phyloP scores from a whole-genome alignment of 202 grass and related monocot species.

The Alloteropsis angusta region DNA sequence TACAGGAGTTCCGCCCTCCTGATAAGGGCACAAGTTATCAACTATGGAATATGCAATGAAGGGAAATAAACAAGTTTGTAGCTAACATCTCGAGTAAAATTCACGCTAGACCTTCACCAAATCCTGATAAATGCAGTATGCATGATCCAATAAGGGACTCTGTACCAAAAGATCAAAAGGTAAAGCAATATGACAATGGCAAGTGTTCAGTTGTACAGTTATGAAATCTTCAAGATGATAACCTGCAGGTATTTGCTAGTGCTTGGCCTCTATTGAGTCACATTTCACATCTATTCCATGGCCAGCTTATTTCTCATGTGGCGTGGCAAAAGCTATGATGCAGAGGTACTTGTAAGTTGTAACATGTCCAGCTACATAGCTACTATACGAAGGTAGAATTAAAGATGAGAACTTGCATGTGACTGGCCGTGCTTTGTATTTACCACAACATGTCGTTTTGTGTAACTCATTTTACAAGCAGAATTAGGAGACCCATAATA shows the following conservation, averaged over 20 bases:
- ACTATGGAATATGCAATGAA: conserved; percentile 3
- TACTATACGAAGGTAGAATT: background rate
- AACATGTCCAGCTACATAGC: background rate
- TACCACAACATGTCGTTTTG: background rate
- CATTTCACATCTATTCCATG: background rate
- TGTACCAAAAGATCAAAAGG: background rate
- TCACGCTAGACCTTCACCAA: background rate
- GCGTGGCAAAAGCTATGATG: conserved; percentile 8
- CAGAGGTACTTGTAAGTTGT: background rate
- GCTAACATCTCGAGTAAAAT: background rate
- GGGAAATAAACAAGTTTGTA: background rate
- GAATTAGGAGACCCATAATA: background rate
- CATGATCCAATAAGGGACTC: background rate
- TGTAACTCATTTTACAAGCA: background rate
- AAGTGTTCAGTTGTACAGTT: background rate
- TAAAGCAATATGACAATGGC: background rate
- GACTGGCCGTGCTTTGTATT: conserved; percentile 1
- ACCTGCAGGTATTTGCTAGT: background rate
- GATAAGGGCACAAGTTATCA: background rate
- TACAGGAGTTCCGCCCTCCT: background rate
- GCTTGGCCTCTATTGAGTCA: background rate
- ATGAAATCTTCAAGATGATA: background rate
- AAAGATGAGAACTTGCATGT: conserved; percentile 5
- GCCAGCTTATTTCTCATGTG: background rate
- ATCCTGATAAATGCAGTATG: conserved; percentile 16